Percentiles rank a stretch among this genome's conserved stretches.
phyloP scores from a whole-genome alignment of 192 early-diverging fungal genomes.

The Backusella westeae region DNA sequence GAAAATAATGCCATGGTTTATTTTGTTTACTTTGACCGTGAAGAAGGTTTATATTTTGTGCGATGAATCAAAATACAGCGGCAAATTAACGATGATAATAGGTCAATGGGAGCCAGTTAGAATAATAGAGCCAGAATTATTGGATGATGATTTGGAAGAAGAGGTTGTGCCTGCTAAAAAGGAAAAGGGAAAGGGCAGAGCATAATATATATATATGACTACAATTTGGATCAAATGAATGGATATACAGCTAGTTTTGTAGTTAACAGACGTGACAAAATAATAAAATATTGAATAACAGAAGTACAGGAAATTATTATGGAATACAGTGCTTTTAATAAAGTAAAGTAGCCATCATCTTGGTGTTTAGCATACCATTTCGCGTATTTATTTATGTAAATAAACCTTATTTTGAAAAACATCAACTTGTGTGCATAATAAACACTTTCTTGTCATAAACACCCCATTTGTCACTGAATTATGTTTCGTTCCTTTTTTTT shows the following conservation, averaged over 20 bases:
- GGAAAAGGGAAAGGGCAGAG: constrained; percentile 12
- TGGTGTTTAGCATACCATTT: too few relatives aligned
- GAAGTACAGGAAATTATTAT: too few relatives aligned
- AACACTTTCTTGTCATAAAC: too few relatives aligned
- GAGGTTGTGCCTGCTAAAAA: not conserved
- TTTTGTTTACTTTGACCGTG: constrained; percentile 11
- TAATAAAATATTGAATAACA: too few relatives aligned
- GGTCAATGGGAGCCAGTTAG: constrained; percentile 16
- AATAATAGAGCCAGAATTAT: constrained; percentile 11
- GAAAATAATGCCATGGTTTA: constrained; percentile 4
- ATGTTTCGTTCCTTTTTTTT: not conserved
- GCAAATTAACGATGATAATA: not conserved
- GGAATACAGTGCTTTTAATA: too few relatives aligned
- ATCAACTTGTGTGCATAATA: not conserved
- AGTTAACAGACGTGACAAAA: too few relatives aligned
- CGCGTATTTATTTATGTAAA: too few relatives aligned
- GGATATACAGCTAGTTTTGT: too few relatives aligned
- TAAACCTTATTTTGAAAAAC: not conserved
- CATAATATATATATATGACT: not conserved
- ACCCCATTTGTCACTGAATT: not conserved
- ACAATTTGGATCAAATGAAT: not conserved
- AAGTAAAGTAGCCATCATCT: too few relatives aligned
- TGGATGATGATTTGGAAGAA: constrained; percentile 8
- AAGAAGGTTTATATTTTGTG: not conserved
- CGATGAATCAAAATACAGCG: too few relatives aligned